phyloP scores from a whole-genome alignment of 148 eudicot genomes.

The Cornus florida region DNA sequence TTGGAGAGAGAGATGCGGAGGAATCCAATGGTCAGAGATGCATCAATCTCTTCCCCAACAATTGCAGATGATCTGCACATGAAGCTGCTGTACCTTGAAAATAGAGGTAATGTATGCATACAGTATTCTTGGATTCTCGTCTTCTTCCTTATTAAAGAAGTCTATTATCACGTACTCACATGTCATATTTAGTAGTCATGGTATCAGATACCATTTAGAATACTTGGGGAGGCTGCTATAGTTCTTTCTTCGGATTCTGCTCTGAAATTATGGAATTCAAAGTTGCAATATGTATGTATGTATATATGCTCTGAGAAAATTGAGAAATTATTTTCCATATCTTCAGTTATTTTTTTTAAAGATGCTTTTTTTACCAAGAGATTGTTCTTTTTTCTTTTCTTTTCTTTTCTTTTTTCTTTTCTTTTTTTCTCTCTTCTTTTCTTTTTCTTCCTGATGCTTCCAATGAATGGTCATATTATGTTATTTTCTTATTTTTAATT shows the following conservation, averaged over 20 bases:
- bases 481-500: too few relatives aligned
- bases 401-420: too few relatives aligned
- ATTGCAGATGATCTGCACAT: conserved; percentile 46
- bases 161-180: neutral
- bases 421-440: too few relatives aligned
- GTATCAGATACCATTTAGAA: neutral
- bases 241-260: neutral
- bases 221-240: neutral
- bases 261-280: too few relatives aligned
- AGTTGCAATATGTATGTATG: too few relatives aligned
- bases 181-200: neutral
- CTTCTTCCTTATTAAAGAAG: neutral
- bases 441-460: too few relatives aligned
- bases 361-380: too few relatives aligned
- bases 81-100: conserved; percentile 46
- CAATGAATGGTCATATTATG: too few relatives aligned
- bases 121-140: neutral
- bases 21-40: conserved; percentile 34
- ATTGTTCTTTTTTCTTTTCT: too few relatives aligned
- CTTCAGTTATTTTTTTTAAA: too few relatives aligned
- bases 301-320: too few relatives aligned
- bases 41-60: conserved; percentile 18
- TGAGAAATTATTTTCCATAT: too few relatives aligned
- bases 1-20: conserved; percentile 48
- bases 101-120: conserved; percentile 35